phyloP scores from a whole-genome alignment of 176 grass and related monocot genomes.

The Cenchrus americanus region DNA sequence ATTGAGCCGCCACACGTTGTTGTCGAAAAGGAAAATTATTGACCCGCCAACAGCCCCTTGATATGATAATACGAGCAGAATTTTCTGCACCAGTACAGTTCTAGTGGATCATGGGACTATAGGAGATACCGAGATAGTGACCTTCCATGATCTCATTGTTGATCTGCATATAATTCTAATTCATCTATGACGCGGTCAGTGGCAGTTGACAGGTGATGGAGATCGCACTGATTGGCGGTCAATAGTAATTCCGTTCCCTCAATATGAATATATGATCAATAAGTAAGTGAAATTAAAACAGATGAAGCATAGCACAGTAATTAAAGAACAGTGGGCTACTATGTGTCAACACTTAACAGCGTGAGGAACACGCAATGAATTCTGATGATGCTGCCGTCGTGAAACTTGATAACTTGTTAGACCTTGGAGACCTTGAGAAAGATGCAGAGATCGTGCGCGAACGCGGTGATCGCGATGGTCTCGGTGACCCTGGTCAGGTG shows the following conservation, averaged over 20 bases:
- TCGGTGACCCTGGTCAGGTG: constrained; percentile 18
- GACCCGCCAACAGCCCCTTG: background rate
- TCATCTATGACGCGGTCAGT: background rate
- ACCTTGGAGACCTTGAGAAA: background rate
- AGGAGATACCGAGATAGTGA: too few species aligned
- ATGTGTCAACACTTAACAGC: too few species aligned
- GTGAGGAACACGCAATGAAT: background rate
- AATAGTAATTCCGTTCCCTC: background rate
- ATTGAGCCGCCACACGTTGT: background rate
- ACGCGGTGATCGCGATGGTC: constrained; percentile 20
- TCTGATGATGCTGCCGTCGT: background rate
- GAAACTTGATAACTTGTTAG: background rate
- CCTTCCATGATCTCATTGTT: background rate
- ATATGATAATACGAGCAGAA: constrained; percentile 1
- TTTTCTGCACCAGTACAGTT: background rate
- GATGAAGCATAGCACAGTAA: background rate
- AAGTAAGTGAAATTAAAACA: background rate
- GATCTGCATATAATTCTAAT: background rate
- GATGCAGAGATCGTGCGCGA: constrained; percentile 21
- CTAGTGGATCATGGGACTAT: background rate
- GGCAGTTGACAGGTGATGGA: background rate
- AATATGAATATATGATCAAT: background rate
- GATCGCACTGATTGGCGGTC: background rate
- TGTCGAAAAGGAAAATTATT: background rate
- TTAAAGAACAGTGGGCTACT: too few species aligned